Evolutionary conservation across 75 land plant genomes (phyloP).

Genomic region (Azolla pinnata): DNA sequence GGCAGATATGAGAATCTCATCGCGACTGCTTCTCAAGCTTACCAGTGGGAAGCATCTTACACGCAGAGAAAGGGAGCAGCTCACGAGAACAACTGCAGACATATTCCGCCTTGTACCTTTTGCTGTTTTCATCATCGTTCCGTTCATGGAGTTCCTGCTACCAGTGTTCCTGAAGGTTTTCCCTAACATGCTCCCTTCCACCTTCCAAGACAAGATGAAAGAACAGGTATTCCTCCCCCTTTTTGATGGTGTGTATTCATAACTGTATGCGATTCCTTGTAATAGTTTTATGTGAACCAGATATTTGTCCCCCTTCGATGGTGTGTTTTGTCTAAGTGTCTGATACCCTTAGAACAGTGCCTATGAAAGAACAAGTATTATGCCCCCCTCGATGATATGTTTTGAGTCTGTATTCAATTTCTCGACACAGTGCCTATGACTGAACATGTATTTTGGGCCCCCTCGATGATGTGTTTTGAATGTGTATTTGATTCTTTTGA

Average conservation of each 20-base stretch:
- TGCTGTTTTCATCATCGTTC: slow-evolving; percentile 38
- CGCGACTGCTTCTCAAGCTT: slow-evolving; percentile 72
- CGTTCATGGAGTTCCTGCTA: slow-evolving; percentile 40
- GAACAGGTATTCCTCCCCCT: slow-evolving; percentile 56
- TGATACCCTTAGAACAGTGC: too few species aligned
- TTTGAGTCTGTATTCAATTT: background rate
- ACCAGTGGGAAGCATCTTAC: slow-evolving; percentile 70
- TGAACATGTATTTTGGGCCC: background rate
- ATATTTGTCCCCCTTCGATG: too few species aligned
- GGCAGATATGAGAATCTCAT: slow-evolving; percentile 79
- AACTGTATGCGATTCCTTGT: too few species aligned
- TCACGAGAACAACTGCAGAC: slow-evolving; percentile 38
- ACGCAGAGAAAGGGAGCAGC: slow-evolving; percentile 49
- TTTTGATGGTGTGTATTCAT: too few species aligned
- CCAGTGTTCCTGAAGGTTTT: slow-evolving; percentile 33
- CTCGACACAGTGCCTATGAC: background rate
- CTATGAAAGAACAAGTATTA: slow-evolving; percentile 66
- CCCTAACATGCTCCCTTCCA: slow-evolving; percentile 46
- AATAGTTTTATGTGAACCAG: too few species aligned
- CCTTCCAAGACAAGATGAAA: slow-evolving; percentile 44
- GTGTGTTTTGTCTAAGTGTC: too few species aligned
- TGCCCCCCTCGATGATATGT: background rate
- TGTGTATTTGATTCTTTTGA: too few species aligned
- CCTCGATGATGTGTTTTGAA: too few species aligned
- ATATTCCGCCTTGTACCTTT: slow-evolving; percentile 37